These are phyloP conservation scores for Colletotrichum cuscutae DNA, from an alignment of 2,329 filamentous ascomycete species.

Conservation along the genomic window DNA sequence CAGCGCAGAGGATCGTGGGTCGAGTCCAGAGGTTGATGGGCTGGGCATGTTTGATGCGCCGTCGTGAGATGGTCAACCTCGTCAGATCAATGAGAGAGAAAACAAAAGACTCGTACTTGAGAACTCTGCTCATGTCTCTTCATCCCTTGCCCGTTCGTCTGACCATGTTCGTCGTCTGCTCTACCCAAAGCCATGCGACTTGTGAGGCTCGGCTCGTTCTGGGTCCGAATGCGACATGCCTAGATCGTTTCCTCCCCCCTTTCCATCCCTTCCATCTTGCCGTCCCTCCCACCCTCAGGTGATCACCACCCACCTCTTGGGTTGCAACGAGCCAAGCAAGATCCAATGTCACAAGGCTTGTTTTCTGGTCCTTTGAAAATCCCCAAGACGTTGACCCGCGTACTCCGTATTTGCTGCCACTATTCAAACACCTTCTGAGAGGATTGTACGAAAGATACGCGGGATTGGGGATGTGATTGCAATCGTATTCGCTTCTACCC, in stretches of 20 bases:
- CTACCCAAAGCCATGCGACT: background rate
- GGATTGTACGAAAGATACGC: no score
- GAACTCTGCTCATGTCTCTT: conserved; percentile 12
- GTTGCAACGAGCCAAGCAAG: no score
- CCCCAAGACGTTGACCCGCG: no score
- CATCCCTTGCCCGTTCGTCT: conserved; percentile 1
- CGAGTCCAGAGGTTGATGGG: conserved; percentile 21
- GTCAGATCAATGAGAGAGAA: background rate
- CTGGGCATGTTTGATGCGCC: conserved; percentile 20
- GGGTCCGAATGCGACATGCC: background rate
- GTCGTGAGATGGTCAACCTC: background rate
- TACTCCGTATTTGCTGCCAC: no score
- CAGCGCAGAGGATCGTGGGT: background rate
- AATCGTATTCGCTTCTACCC: no score
- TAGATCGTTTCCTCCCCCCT: no score
- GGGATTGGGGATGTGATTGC: no score
- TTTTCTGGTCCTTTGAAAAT: no score
- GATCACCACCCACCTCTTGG: background rate
- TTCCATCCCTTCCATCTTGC: background rate
- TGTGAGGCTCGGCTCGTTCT: conserved; percentile 3
- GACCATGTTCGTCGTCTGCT: background rate
- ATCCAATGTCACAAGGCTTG: no score
- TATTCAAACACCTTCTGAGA: no score
- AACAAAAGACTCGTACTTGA: background rate
- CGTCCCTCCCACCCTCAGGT: background rate